phyloP scores from a whole-genome alignment of 768 basidiomycete genomes.

The Amanita jacksonii region DNA sequence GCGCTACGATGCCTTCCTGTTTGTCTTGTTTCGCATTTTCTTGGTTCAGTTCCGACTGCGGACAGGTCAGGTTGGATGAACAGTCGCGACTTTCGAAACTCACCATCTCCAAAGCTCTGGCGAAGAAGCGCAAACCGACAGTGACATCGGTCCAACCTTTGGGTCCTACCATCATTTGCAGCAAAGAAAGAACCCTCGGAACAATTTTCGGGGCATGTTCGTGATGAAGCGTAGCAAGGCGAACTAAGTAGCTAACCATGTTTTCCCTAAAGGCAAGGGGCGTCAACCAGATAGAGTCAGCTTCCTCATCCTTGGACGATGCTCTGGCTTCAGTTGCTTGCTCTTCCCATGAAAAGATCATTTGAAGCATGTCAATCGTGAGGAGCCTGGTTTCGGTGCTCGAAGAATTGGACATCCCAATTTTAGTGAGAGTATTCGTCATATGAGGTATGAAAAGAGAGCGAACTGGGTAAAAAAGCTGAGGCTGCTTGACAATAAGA shows the following conservation, averaged over 20 bases:
- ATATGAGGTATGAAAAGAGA: slow-evolving; percentile 91
- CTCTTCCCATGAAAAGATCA: slow-evolving; percentile 93
- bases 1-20: slow-evolving; percentile 50
- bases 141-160: slow-evolving; percentile 88
- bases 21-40: slow-evolving; percentile 39
- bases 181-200: slow-evolving; percentile 52
- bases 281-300: slow-evolving; percentile 50
- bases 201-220: slow-evolving; percentile 41
- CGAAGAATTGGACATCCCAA: slow-evolving; percentile 69
- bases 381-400: slow-evolving; percentile 75
- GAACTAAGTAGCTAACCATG: slow-evolving; percentile 93
- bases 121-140: slow-evolving; percentile 86
- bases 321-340: slow-evolving; percentile 32
- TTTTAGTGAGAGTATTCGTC: slow-evolving; percentile 78
- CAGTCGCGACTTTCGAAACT: too few relatives aligned
- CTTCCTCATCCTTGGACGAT: slow-evolving; percentile 15
- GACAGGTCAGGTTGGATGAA: background rate
- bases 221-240: slow-evolving; percentile 65
- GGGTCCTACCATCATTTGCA: slow-evolving; percentile 74
- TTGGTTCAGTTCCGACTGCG: slow-evolving; percentile 6
- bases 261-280: slow-evolving; percentile 78
- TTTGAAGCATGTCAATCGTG: slow-evolving; percentile 84
- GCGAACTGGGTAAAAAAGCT: slow-evolving; percentile 88
- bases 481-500: slow-evolving; percentile 82
- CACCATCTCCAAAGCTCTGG: slow-evolving; percentile 75